Base-by-base conservation (phyloP, 257 asterid genomes). In the Solanum tarijense region DNA sequence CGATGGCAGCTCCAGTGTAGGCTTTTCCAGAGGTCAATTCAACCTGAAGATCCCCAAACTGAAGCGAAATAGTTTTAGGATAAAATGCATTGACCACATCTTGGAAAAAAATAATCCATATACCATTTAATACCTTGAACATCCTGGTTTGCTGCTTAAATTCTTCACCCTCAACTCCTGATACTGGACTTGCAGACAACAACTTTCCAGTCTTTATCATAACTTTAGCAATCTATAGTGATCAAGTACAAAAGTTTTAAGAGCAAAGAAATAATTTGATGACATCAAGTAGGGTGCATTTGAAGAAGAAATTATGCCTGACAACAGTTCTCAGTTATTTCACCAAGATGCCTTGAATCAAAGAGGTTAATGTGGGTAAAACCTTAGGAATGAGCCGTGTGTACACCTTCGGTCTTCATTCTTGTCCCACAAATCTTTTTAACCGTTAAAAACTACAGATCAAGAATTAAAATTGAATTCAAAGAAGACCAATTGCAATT, bases 11-110 rank as follows among this genome's bases (percentile, higher is more conserved):
- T 25, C 99, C 99, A 75, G 79, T 85, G 58, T 95, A 96, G 32
- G 99, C 99, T 83, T 93, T 96, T 86, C 88, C 89, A 81, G 96
- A 86, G 74, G 98, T 95, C 89, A 97, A 89, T 90, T 92, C 99
- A 79, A 96, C 98, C 90, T 97, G 98, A 90, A 97, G 99, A 25
- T 92, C 95, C 73, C 99, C 99, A 91, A 97, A 96, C 99, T 97
- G 94, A 90, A 79, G 86, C 76, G 83, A 71, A 58, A 81, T 52
- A 78, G 81, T 86, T 52, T 58, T 86, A 81, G 68, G 68, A 81
- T 46, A 46, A 81, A 48, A 10, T 81, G 68, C 84, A 78, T 78
- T 9, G 38, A 46, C 62, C 16, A 31, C 36, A 81, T 18, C 39
- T 9, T 46, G 29, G 38, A 9, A 27, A 46, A 27, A 12, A 18